Evolutionary conservation across 345 rosid genomes (phyloP).

Genomic region (Firmiana major): DNA sequence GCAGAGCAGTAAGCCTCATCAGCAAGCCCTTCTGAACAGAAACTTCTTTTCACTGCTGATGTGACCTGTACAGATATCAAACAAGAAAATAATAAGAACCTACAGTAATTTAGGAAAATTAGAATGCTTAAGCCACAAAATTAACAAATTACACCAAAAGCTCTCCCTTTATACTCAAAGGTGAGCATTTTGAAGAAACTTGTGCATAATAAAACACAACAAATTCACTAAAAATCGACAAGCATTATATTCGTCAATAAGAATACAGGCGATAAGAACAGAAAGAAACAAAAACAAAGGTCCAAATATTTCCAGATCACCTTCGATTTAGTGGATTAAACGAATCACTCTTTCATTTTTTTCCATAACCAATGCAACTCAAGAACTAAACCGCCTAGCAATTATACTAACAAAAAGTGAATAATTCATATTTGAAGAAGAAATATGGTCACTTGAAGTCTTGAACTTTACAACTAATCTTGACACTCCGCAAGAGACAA

Average conservation of each 20-base stretch:
- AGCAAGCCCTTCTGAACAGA: background rate
- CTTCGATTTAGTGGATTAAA: background rate
- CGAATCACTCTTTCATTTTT: background rate
- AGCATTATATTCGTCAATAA: background rate
- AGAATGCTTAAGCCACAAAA: background rate
- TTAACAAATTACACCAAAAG: background rate
- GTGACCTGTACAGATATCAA: slow-evolving; percentile 8
- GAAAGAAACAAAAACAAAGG: background rate
- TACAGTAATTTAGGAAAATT: background rate
- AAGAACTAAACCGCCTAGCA: background rate
- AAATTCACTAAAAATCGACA: background rate
- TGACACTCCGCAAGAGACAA: background rate
- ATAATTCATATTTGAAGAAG: background rate
- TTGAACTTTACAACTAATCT: background rate
- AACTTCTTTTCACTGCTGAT: background rate
- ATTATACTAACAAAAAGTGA: background rate
- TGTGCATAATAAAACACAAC: background rate
- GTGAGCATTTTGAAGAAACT: background rate
- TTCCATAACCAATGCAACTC: background rate
- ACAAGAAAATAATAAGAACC: background rate
- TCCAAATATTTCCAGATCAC: background rate
- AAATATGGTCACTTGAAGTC: background rate
- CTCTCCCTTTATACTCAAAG: background rate
- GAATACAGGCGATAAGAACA: background rate
- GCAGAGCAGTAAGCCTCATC: background rate